Percentiles rank a stretch among this genome's conserved stretches.
These are phyloP conservation scores for Penicillium sp. DNA, from an alignment of 2,329 filamentous ascomycete genomes.

Conservation along the genomic window DNA sequence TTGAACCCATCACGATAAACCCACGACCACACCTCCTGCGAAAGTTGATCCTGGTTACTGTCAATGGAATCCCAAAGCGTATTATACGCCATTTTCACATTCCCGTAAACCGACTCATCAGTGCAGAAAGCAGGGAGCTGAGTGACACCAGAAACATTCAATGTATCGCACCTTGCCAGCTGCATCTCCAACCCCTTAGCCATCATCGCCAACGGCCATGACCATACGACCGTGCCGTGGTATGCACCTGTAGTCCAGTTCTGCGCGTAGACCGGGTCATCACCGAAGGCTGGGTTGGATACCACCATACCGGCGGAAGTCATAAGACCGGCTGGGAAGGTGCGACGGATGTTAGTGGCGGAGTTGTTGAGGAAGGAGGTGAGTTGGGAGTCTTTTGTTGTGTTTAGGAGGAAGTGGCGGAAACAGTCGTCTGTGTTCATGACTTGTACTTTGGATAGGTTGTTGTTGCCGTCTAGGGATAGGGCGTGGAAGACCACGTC, in stretches of 20 bases:
- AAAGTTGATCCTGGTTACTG: slow-evolving; percentile 50
- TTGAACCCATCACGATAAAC: slow-evolving; percentile 48
- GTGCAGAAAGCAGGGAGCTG: slow-evolving; percentile 48
- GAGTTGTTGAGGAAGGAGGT: slow-evolving; percentile 55
- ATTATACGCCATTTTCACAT: slow-evolving; percentile 53
- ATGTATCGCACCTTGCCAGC: slow-evolving; percentile 48
- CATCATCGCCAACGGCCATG: slow-evolving; percentile 63
- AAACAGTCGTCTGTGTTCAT: slow-evolving; percentile 64
- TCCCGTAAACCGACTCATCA: slow-evolving; percentile 42
- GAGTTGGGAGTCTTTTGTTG: slow-evolving; percentile 54
- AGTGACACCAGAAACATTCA: slow-evolving; percentile 5
- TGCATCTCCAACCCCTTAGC: slow-evolving; percentile 57
- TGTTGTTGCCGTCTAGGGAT: slow-evolving; percentile 51
- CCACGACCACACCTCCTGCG: slow-evolving; percentile 62
- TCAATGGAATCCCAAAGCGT: slow-evolving; percentile 59
- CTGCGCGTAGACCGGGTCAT: slow-evolving; percentile 43
- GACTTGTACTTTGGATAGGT: slow-evolving; percentile 50
- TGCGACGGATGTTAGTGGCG: slow-evolving; percentile 53
- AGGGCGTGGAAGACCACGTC: slow-evolving; percentile 54
- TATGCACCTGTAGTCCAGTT: slow-evolving; percentile 58
- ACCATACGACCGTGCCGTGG: slow-evolving; percentile 62
- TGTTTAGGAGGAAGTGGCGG: slow-evolving; percentile 59
- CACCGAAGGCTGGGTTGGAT: slow-evolving; percentile 58
- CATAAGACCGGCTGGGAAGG: slow-evolving; percentile 57
- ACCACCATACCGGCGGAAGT: slow-evolving; percentile 56